Percentiles rank a stretch among this genome's conserved stretches.
Evolutionary conservation across 169 alveolate species (phyloP).

Genomic region (Theileria parva): DNA sequence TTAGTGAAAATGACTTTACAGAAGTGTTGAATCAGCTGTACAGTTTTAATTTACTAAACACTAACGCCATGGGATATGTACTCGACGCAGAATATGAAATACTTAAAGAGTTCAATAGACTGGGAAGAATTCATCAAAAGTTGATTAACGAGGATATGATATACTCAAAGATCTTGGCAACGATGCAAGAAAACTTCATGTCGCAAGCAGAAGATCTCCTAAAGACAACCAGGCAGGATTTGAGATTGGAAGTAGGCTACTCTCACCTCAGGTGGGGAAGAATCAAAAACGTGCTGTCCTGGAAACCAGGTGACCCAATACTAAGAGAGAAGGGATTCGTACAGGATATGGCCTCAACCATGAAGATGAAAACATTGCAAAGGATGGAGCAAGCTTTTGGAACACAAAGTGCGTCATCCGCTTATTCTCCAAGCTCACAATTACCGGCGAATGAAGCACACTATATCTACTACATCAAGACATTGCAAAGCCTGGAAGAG

Average conservation of each 20-base stretch:
- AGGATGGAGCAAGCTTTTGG: constrained; percentile 60
- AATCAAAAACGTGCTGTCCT: constrained; percentile 47
- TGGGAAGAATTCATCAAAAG: constrained; percentile 38
- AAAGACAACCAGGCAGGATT: constrained; percentile 61
- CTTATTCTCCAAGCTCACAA: constrained; percentile 17
- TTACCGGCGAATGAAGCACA: constrained; percentile 44
- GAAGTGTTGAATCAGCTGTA: constrained; percentile 13
- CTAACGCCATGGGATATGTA: constrained; percentile 63
- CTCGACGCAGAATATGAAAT: constrained; percentile 59
- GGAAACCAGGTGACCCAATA: constrained; percentile 59
- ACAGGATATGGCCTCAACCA: constrained; percentile 52
- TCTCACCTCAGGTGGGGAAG: constrained; percentile 58
- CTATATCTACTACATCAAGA: constrained; percentile 56
- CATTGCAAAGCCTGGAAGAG: constrained; percentile 51
- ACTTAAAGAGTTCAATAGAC: constrained; percentile 34
- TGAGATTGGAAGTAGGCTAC: constrained; percentile 59
- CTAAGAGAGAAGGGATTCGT: constrained; percentile 61
- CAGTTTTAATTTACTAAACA: constrained; percentile 42
- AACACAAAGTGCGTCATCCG: constrained; percentile 10
- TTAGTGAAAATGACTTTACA: constrained; percentile 8
- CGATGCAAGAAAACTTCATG: constrained; percentile 57
- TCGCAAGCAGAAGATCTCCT: constrained; percentile 58
- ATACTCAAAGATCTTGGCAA: constrained; percentile 33
- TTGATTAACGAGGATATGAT: constrained; percentile 47
- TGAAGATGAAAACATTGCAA: constrained; percentile 46